Percentiles rank a stretch among this genome's conserved stretches.
Evolutionary conservation across 192 early-diverging fungal species (phyloP).

Genomic region (Podila verticillata): DNA sequence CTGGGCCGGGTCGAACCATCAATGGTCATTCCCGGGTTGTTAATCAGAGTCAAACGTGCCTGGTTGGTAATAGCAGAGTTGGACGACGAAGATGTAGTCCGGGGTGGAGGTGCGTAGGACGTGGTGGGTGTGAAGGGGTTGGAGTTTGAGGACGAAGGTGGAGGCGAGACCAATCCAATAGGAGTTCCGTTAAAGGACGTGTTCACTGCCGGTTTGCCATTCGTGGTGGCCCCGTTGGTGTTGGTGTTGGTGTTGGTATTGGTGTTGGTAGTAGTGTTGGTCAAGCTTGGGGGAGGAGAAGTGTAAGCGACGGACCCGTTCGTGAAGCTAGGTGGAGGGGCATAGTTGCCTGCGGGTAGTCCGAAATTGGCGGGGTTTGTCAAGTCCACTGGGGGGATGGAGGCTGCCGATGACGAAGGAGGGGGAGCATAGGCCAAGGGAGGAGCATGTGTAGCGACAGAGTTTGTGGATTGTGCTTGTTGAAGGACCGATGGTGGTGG

Average conservation of each 20-base stretch:
- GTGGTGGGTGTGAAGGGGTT: neutral
- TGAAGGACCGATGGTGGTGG: neutral
- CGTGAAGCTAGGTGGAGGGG: slow-evolving; percentile 27
- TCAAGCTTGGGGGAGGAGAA: slow-evolving; percentile 11
- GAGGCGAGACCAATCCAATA: slow-evolving; percentile 16
- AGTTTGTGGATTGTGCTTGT: neutral
- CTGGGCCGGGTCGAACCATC: slow-evolving; percentile 32
- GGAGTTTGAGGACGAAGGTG: slow-evolving; percentile 8
- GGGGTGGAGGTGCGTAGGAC: slow-evolving; percentile 19
- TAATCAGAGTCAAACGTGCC: slow-evolving; percentile 23
- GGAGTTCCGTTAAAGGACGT: neutral
- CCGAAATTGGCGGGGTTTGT: slow-evolving; percentile 5
- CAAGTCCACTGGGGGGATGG: no score
- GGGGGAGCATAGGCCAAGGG: slow-evolving; percentile 23
- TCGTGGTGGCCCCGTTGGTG: neutral
- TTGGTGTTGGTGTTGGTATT: neutral
- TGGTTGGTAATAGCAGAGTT: slow-evolving; percentile 2
- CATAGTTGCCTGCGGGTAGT: slow-evolving; percentile 3
- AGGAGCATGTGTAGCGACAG: slow-evolving; percentile 1
- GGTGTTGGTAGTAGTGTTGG: neutral
- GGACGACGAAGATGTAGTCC: slow-evolving; percentile 7
- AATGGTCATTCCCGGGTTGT: slow-evolving; percentile 33
- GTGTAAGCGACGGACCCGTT: neutral
- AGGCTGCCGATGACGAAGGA: slow-evolving; percentile 1
- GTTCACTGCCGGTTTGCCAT: neutral